phyloP scores from a whole-genome alignment of 495 filamentous ascomycete genomes.

The Beverwykella pulmonaria region DNA sequence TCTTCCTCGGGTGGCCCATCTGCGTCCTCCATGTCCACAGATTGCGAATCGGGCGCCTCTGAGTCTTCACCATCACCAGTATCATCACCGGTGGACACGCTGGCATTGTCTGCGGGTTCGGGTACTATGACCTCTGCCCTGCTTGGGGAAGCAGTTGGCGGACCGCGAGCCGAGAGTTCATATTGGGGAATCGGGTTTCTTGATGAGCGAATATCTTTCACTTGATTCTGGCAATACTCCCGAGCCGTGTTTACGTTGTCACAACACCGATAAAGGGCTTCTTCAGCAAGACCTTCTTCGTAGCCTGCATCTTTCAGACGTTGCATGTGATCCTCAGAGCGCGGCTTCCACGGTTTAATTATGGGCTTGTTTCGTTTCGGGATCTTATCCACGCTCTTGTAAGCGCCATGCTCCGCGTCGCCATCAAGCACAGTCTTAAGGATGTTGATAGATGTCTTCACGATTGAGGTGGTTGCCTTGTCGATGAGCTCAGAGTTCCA shows the following conservation, averaged over 20 bases:
- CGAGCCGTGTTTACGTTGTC: conserved; percentile 60
- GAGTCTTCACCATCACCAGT: conserved; percentile 18
- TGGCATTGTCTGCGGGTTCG: conserved; percentile 21
- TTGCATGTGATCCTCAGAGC: conserved; percentile 42
- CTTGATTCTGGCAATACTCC: conserved; percentile 73
- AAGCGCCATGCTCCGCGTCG: conserved; percentile 70
- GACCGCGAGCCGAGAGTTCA: conserved; percentile 38
- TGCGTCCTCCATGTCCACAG: conserved; percentile 36
- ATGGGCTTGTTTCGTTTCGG: conserved; percentile 46
- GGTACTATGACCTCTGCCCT: conserved; percentile 31
- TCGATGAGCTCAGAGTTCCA: conserved; percentile 85
- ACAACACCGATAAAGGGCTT: conserved; percentile 81
- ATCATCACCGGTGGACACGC: conserved; percentile 19
- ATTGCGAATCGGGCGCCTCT: conserved; percentile 25
- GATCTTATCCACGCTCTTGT: conserved; percentile 60
- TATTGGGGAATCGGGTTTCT: conserved; percentile 68
- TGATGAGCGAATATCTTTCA: conserved; percentile 46
- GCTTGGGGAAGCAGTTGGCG: conserved; percentile 21
- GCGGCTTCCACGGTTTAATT: conserved; percentile 46
- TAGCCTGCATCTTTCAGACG: conserved; percentile 57
- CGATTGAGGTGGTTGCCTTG: conserved; percentile 70
- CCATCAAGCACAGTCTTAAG: conserved; percentile 76
- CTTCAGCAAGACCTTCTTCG: conserved; percentile 63
- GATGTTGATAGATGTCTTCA: conserved; percentile 81
- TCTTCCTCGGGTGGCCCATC: neutral